Evolutionary conservation across 2,329 filamentous ascomycete genomes (phyloP).

Genomic region (Fusarium marasasianum): DNA sequence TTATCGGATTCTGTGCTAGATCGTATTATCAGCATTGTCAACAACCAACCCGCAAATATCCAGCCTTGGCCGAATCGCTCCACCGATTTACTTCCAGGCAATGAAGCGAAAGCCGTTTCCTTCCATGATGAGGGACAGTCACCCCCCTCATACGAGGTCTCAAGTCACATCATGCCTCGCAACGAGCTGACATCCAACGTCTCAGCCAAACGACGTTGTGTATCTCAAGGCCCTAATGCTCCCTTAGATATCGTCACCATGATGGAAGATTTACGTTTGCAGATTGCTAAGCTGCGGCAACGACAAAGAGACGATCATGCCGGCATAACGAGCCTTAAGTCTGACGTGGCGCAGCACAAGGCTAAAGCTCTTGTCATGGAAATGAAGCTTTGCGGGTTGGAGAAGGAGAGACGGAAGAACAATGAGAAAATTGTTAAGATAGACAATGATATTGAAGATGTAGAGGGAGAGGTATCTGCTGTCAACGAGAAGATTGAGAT

Average conservation of each 20-base stretch:
- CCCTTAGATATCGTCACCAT: neutral
- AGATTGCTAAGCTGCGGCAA: neutral
- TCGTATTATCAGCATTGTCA: neutral
- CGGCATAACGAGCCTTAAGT: no score
- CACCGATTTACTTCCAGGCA: neutral
- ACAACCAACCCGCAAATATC: neutral
- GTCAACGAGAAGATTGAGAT: neutral
- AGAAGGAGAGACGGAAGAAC: neutral
- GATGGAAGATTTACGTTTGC: neutral
- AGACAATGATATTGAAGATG: neutral
- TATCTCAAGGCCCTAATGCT: neutral
- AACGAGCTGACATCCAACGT: neutral
- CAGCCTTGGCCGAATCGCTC: neutral
- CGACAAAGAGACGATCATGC: neutral
- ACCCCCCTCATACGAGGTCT: neutral
- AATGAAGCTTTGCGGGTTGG: neutral
- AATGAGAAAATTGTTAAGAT: fast-evolving
- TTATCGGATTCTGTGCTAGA: neutral
- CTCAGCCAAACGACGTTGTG: neutral
- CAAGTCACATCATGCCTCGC: fast-evolving
- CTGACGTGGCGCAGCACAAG: no score
- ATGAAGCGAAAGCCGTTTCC: neutral
- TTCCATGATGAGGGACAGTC: neutral
- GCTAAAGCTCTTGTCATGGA: no score
- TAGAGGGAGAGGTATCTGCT: neutral